Percentiles rank a stretch among this genome's conserved stretches.
Evolutionary conservation across 352 stramenopile species (phyloP).

Genomic region (Pseudoperonospora humuli): DNA sequence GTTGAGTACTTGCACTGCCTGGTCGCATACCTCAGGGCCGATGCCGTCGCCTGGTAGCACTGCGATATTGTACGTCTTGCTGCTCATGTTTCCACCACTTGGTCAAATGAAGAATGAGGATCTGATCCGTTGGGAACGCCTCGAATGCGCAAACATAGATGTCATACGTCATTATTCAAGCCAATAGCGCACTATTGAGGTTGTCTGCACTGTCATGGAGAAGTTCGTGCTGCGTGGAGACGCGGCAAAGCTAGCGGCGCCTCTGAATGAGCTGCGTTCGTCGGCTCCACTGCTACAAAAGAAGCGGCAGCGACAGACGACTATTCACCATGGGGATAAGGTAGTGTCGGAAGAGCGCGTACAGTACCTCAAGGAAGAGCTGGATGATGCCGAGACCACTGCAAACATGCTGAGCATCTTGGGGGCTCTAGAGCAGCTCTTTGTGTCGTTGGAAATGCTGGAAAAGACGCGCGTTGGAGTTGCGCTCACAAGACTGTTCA

Average conservation of each 20-base stretch:
- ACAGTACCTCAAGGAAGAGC: conserved; percentile 53
- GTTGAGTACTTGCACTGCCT: conserved; percentile 89
- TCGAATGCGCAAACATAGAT: conserved; percentile 20
- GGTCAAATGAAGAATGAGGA: too few relatives aligned
- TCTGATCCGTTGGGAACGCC: too few relatives aligned
- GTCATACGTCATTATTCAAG: conserved; percentile 1
- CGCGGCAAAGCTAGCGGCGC: conserved; percentile 25
- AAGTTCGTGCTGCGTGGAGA: conserved; percentile 52
- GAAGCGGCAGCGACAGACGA: conserved; percentile 49
- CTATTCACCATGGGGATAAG: conserved; percentile 60
- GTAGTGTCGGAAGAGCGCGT: conserved; percentile 64
- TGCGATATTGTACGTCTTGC: conserved; percentile 83
- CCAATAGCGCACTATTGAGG: conserved; percentile 3
- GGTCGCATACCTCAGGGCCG: conserved; percentile 96
- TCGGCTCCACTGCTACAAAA: conserved; percentile 4
- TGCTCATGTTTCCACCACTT: not conserved
- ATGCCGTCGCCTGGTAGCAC: conserved; percentile 97
- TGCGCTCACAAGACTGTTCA: conserved; percentile 26
- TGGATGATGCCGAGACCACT: conserved; percentile 45
- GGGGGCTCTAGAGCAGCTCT: conserved; percentile 49
- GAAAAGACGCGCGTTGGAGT: conserved; percentile 58
- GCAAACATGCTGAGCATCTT: conserved; percentile 42
- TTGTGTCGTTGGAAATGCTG: conserved; percentile 76
- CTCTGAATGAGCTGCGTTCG: conserved; percentile 3
- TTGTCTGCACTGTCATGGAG: conserved; percentile 33